phyloP scores from a whole-genome alignment of 2,329 filamentous ascomycete genomes.

The Fusarium sp. region DNA sequence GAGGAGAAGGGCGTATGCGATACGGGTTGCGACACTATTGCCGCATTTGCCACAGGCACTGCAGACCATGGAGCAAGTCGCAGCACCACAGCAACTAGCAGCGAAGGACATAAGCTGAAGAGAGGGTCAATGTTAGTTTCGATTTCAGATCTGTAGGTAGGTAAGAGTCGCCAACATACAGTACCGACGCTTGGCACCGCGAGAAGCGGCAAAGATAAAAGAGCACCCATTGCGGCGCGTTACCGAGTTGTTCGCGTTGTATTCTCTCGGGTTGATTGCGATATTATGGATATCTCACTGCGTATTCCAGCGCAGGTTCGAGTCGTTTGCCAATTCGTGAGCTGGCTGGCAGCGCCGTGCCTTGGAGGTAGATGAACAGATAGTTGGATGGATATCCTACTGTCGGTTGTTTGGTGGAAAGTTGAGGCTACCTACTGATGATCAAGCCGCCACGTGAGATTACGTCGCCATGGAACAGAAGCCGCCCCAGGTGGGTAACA shows the following conservation, averaged over 20 bases:
- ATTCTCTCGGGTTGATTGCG: background rate
- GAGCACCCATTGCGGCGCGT: conserved; percentile 77
- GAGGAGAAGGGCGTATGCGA: conserved; percentile 94
- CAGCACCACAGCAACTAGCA: conserved; percentile 94
- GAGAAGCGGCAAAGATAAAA: conserved; percentile 89
- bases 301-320: background rate
- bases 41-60: conserved; percentile 96
- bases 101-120: conserved; percentile 77
- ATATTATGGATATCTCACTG: background rate
- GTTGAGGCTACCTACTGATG: conserved; percentile 32
- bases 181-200: conserved; percentile 87
- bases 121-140: conserved; percentile 10
- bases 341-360: conserved; percentile 2
- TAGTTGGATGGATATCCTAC: background rate
- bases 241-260: conserved; percentile 3
- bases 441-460: conserved; percentile 44
- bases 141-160: background rate
- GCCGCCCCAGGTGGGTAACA: too few relatives aligned
- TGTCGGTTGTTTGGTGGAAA: conserved; percentile 2
- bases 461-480: conserved; percentile 32
- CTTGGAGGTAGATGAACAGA: background rate
- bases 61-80: conserved; percentile 95
- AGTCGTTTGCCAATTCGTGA: background rate
- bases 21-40: conserved; percentile 96
- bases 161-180: conserved; percentile 64